Evolutionary conservation across 441 rosid species (phyloP).

Genomic region (Populus hybrid): DNA sequence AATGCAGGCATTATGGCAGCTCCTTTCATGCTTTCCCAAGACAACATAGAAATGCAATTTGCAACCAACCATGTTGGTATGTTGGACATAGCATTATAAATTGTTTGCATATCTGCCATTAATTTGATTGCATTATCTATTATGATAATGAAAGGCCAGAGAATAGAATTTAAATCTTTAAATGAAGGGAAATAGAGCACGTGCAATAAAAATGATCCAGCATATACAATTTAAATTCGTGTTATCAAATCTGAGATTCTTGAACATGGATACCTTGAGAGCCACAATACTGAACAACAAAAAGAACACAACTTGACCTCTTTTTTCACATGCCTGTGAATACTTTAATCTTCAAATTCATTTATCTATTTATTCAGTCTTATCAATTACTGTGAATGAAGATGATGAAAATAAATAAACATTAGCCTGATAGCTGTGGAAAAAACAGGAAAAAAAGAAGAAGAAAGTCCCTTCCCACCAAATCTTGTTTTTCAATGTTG

Average conservation of each 20-base stretch:
- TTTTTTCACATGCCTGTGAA: neutral
- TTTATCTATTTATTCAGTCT: neutral
- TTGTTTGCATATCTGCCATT: neutral
- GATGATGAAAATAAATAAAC: neutral
- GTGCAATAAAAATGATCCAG: too few relatives aligned
- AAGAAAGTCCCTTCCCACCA: neutral
- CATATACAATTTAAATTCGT: neutral
- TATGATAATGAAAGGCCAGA: neutral
- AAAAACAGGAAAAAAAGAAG: neutral
- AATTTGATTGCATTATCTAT: neutral
- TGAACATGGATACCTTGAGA: neutral
- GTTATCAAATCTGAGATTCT: neutral
- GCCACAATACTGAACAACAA: neutral
- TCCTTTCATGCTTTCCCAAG: conserved; percentile 32
- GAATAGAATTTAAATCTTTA: neutral
- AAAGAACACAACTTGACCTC: neutral
- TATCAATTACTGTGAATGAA: neutral
- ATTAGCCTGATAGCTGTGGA: neutral
- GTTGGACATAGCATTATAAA: neutral
- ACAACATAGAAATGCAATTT: conserved; percentile 33
- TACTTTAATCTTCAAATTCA: neutral
- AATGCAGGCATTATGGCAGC: conserved; percentile 37
- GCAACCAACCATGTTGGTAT: conserved; percentile 36
- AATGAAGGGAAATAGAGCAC: neutral
- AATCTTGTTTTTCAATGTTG: neutral